A percentile compares a stretch with the other conserved stretches of the same genome.
phyloP scores from a whole-genome alignment of 2,329 filamentous ascomycete genomes.

The Fusarium papillatum region DNA sequence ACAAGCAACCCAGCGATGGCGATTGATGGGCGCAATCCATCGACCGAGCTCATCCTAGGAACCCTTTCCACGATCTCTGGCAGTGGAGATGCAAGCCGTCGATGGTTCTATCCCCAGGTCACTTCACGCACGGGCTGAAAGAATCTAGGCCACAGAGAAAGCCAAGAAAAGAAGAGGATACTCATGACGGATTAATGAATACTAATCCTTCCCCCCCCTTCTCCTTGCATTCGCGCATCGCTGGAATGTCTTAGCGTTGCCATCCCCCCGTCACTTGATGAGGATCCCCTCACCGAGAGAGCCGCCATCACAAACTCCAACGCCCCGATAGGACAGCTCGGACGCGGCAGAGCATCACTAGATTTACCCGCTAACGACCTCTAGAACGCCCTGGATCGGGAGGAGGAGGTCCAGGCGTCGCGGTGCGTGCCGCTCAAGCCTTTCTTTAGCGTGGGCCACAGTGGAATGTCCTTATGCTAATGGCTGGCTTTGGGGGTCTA shows the following conservation, averaged over 20 bases:
- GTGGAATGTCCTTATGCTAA: neutral
- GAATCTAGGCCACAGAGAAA: neutral
- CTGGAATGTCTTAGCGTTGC: neutral
- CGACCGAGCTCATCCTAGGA: conserved; percentile 16
- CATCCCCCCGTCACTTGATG: neutral
- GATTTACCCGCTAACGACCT: neutral
- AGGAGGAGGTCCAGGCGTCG: neutral
- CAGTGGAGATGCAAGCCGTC: neutral
- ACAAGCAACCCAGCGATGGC: conserved; percentile 14
- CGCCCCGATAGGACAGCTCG: neutral
- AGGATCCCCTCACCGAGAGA: neutral
- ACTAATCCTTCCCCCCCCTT: neutral
- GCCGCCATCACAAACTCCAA: neutral
- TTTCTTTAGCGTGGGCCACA: neutral
- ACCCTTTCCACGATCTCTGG: neutral
- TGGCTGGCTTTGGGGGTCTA: neutral
- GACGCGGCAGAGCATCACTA: conserved; percentile 5
- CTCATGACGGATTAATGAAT: neutral
- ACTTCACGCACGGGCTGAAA: conserved; percentile 4
- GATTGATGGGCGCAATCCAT: conserved; percentile 17
- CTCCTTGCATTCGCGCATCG: neutral
- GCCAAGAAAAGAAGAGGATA: neutral
- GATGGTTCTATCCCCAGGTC: neutral
- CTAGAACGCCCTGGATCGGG: neutral
- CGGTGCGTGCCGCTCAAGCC: conserved; percentile 14